Evolutionary conservation across 306 rosid genomes (phyloP).

Genomic region (Sicyos baderoa): DNA sequence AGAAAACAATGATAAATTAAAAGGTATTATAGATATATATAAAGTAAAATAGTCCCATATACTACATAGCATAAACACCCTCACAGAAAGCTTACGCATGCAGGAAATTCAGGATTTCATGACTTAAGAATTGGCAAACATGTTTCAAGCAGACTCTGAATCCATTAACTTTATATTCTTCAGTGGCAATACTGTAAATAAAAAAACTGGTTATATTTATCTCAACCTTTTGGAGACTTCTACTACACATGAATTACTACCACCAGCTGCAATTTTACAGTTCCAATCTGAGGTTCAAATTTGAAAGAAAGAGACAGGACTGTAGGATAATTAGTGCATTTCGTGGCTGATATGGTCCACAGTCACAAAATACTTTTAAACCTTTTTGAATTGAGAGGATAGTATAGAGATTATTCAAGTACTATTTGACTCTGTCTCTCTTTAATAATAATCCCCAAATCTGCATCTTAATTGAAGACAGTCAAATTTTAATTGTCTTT

Average conservation of each 20-base stretch:
- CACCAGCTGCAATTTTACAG: neutral
- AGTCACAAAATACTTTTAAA: neutral
- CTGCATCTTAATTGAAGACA: neutral
- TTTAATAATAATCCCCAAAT: neutral
- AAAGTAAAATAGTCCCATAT: neutral
- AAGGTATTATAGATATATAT: neutral
- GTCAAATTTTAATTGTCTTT: neutral
- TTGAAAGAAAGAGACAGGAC: neutral
- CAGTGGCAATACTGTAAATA: neutral
- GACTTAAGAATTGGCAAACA: neutral
- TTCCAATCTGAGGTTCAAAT: neutral
- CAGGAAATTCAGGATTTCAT: constrained; percentile 7
- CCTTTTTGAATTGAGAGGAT: neutral
- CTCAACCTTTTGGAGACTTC: neutral
- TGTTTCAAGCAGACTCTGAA: neutral
- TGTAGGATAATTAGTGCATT: neutral
- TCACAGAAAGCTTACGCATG: neutral
- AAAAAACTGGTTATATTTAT: neutral
- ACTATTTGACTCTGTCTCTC: neutral
- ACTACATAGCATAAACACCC: neutral
- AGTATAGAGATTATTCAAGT: neutral
- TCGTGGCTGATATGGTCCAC: neutral
- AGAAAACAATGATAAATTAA: no score
- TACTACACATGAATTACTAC: neutral
- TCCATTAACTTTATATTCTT: neutral